Evolutionary conservation across 2,329 filamentous ascomycete species (phyloP), one percentile per base, ranked within the genome.

Genomic region (Fusarium falciforme): DNA sequence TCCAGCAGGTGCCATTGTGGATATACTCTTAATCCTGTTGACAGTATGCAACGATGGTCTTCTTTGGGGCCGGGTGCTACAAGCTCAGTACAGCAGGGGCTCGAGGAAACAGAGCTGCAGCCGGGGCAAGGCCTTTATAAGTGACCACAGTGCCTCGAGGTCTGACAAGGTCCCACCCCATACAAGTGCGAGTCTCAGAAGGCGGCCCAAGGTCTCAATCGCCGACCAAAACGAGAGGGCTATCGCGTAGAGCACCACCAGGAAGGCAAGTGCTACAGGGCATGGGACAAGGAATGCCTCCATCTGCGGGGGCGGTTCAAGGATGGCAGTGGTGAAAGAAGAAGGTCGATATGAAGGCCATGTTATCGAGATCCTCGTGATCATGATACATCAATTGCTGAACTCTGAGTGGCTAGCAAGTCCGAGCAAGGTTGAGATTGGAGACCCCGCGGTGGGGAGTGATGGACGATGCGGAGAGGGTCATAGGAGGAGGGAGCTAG

Each of bases 1-100:
- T 66, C 77, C 78, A 60, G 78, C 75, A 61, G 81, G 75, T 72
- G 76, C 72, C 76, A 82, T 82, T 17, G 58, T 78, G 62, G 20
- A 31, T 40, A 12, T 47, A 35, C 29, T 66, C n/a, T 61, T 36
- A 52, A 49, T 29, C 62, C 54, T 35, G 40, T 66, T 22, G 16
- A 31, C 38, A 47, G 47, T 22, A 62, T 12, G 5, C 22, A 25
- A 59, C 52, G 33, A 22, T 35, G 22, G 25, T n/a, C 27, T 10
- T 36, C 52, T 47, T 17, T 47, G 25, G 25, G 38, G 12, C 27
- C 11, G 57, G 11, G 36, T 58, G 25, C 22, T 54, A 66, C 55
- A 55, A 40, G n/a, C 40, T 67, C 27, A 27, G 64, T 55, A 44
- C 61, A 33, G 27, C 27, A 31, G 20, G 57, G 40, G 47, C 44